phyloP scores from a whole-genome alignment of 1,284 basidiomycete species.

The Microbotryomycetes sp. region DNA sequence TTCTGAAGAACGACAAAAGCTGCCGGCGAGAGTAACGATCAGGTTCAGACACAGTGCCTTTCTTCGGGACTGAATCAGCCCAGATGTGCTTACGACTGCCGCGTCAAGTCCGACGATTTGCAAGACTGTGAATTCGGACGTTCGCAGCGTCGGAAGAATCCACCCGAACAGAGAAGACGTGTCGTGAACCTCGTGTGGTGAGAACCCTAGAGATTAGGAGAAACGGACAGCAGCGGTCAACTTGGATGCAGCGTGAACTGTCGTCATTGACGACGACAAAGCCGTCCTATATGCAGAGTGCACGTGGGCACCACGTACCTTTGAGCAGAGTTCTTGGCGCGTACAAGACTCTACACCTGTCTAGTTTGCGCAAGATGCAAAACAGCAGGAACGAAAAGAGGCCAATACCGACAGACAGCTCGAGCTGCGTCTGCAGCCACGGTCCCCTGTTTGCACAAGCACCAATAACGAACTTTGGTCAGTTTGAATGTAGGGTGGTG shows the following conservation, averaged over 20 bases:
- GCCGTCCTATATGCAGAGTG: conserved; percentile 32
- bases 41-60: no score
- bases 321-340: conserved; percentile 90
- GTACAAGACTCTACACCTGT: conserved; percentile 75
- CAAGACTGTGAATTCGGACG: conserved; percentile 86
- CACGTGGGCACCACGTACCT: conserved; percentile 50
- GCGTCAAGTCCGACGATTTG: conserved; percentile 96
- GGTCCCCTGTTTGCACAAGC: conserved; percentile 51
- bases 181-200: conserved; percentile 77
- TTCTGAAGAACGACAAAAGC: conserved; percentile 92
- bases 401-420: conserved; percentile 71
- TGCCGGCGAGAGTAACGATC: conserved; percentile 42
- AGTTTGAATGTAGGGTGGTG: no score
- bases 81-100: conserved; percentile 59
- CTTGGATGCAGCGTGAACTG: background rate
- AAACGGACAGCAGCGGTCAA: background rate
- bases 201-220: conserved; percentile 56
- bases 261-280: conserved; percentile 9
- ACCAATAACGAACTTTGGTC: no score
- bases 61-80: no score
- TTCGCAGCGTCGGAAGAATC: conserved; percentile 84
- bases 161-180: conserved; percentile 80
- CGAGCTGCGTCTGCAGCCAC: conserved; percentile 86
- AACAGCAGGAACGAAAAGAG: conserved; percentile 74
- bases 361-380: conserved; percentile 59